phyloP scores from a whole-genome alignment of 768 basidiomycete genomes.

The Hygrophorus russula region DNA sequence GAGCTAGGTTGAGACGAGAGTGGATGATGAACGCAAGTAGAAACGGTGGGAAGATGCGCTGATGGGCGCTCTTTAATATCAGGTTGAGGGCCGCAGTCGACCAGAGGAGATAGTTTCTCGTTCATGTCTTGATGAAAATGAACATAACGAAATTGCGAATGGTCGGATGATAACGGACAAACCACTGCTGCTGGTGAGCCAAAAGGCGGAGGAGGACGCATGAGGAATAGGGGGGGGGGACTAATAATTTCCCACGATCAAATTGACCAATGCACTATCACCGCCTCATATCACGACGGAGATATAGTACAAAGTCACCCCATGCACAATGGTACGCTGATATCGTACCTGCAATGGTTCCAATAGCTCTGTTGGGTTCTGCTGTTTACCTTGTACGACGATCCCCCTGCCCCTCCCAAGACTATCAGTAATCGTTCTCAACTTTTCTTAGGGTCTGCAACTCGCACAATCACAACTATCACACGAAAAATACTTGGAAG shows the following conservation, averaged over 20 bases:
- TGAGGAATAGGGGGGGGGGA: neutral
- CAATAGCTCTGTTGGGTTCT: slow-evolving; percentile 67
- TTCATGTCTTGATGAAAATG: slow-evolving; percentile 15
- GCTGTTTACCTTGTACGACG: slow-evolving; percentile 59
- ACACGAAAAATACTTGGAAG: slow-evolving; percentile 61
- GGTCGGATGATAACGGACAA: slow-evolving; percentile 16
- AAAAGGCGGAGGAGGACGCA: slow-evolving; percentile 10
- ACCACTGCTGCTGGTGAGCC: slow-evolving; percentile 16
- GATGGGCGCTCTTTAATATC: too few relatives aligned
- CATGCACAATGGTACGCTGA: slow-evolving; percentile 63
- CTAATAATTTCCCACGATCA: too few relatives aligned
- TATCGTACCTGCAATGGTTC: slow-evolving; percentile 67
- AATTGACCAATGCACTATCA: too few relatives aligned
- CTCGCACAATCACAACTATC: slow-evolving; percentile 49
- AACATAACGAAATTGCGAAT: slow-evolving; percentile 24
- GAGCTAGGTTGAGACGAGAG: neutral
- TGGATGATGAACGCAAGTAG: neutral
- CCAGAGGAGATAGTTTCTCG: slow-evolving; percentile 13
- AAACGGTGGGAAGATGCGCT: too few relatives aligned
- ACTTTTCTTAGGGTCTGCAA: slow-evolving; percentile 44
- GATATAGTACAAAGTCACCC: slow-evolving; percentile 20
- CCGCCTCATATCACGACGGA: too few relatives aligned
- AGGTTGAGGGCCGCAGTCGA: too few relatives aligned
- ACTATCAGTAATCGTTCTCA: slow-evolving; percentile 4
- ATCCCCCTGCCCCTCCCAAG: too few relatives aligned